Base-by-base conservation (phyloP, 352 stramenopile species). In the Phytophthora cactorum region DNA sequence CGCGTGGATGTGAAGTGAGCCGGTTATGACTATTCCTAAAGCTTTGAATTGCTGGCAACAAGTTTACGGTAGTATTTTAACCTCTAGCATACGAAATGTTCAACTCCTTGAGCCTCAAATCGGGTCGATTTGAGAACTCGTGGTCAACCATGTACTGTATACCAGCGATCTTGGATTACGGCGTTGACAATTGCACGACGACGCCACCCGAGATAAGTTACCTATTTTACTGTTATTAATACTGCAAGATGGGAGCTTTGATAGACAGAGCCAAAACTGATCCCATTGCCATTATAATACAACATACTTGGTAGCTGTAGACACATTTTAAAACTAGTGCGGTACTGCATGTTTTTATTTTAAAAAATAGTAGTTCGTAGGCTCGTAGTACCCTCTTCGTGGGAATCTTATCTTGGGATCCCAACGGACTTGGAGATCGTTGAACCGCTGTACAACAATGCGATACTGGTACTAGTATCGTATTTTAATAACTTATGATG, bases 121-220 rank as follows among this genome's bases (percentile, higher is more conserved):
- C 3, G n/a, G n/a, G n/a, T 31, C n/a, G 50, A 57, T 57, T 45
- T 57, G 50, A 57, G 50, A 52, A 45, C 50, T 46, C 29, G 15
- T 43, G 7, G 15, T 1, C 15, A 32, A 22, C 17, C 17, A 22
- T 22, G 17, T 22, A 22, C 17, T 22, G 17, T 22, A 22, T 22
- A 22, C 17, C 17, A 22, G 17, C 17, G 17, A 22, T 22, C 17
- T 22, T 22, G 17, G 28, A 52, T 15, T n/a, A 43, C 36, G 36
- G 10, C 36, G 10, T 10, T 22, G 45, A 10, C 45, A 52, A 36
- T 17, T 52, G 45, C 47, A 36, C 14, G 47, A 53, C 12, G 45
- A 22, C 27, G 1, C 3, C 17, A 22, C 17, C 17, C 17, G 17
- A 22, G 17, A 22, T 22, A 22, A 22, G 0, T 22, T 22, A 22